Base-by-base conservation (phyloP, 2,329 filamentous ascomycete species). In the Didymella lethalis region DNA sequence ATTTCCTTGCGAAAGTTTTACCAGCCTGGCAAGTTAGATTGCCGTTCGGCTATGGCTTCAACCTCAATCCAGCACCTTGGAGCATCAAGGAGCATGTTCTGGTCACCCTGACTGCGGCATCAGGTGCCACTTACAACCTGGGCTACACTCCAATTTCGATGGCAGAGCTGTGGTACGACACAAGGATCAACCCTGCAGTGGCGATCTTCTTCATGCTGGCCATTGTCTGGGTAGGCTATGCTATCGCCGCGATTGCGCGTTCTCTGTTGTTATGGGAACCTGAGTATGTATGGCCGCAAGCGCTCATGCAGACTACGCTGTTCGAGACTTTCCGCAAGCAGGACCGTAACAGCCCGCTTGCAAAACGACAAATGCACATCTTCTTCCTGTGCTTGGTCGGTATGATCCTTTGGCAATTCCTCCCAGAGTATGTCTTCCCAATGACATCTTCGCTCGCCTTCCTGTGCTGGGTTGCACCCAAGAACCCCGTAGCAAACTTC, bases 401-500 rank as follows among this genome's bases (percentile, higher is more conserved):
- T 4, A 79, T 87, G 52, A 85, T 82, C 0, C 63, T 86, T 0
- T 88, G 86, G 86, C 85, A 88, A 57, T 88, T 88, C 59, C 72
- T 88, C 0, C 86, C 86, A 0, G 85, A 88, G 67, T 88, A 81
- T 51, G 79, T 83, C 1, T 88, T 88, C 56, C 85, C 85, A 0
- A 84, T 88, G 69, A 77, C 86, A 1, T 84, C 82, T 7, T 87
- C 86, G 0, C 77, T 88, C 7, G 85, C 86, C 2, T 86, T 88
- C 49, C 78, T 88, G 5, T 88, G 86, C 74, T 88, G 86, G 86
- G 84, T 88, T 2, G 85, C 86, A 2, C 85, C 85, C 1, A 78
- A 79, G 16, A 88, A 86, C 63, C 71, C 79, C 2, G 79, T 59
- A 0, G 85, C 84, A 60, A 88, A 88, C 65, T 88, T 88, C 64